phyloP scores from a whole-genome alignment of 495 filamentous ascomycete species.

The Podospora australis region DNA sequence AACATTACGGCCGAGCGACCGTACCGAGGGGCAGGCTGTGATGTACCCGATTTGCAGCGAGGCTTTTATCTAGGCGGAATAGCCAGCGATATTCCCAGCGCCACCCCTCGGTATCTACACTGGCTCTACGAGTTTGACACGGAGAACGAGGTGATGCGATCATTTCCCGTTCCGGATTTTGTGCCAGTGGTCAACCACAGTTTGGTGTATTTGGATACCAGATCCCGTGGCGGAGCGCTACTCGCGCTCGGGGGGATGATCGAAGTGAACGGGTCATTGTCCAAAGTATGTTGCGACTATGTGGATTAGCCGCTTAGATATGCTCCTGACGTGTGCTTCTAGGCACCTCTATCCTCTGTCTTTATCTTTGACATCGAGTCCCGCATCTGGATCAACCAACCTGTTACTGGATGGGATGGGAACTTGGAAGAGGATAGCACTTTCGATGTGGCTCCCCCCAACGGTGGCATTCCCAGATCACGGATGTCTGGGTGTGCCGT shows the following conservation, averaged over 20 bases:
- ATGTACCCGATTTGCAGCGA: not conserved
- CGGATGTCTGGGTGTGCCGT: constrained; percentile 3
- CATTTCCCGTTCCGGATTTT: not conserved
- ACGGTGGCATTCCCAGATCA: constrained; percentile 3
- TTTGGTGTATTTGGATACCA: constrained; percentile 1
- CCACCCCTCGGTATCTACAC: not conserved
- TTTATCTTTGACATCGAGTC: constrained; percentile 7
- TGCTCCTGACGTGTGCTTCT: not conserved
- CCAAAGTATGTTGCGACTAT: too few species aligned
- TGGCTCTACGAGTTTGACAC: constrained; percentile 6
- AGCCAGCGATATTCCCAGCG: not conserved
- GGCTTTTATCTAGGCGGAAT: constrained; percentile 2
- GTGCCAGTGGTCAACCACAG: constrained; percentile 4
- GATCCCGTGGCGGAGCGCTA: not conserved
- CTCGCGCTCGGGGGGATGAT: constrained; percentile 2
- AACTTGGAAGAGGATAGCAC: constrained; percentile 1
- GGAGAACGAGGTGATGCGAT: not conserved
- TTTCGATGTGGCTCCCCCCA: not conserved
- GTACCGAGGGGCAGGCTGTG: constrained; percentile 3
- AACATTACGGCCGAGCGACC: not conserved
- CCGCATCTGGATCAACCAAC: constrained; percentile 1
- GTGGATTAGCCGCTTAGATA: too few species aligned
- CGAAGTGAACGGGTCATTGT: too few species aligned
- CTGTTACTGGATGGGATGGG: not conserved
- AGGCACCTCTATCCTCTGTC: not conserved